Conservation (phyloP, 139 green algal species). For the Astrephomene gubernaculifera region DNA sequence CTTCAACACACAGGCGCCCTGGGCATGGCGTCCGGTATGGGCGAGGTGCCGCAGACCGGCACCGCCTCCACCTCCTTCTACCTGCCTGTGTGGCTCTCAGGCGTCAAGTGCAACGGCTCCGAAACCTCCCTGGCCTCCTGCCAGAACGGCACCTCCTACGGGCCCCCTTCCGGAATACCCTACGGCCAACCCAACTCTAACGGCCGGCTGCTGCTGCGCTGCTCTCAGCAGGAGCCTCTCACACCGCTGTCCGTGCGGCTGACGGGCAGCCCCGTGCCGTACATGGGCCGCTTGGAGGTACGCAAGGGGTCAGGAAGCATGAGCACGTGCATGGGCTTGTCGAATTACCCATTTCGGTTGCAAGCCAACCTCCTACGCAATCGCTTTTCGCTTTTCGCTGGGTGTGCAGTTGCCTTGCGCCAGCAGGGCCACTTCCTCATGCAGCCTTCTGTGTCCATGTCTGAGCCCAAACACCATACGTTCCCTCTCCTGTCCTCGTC, state of each 20-base stretch:
- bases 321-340: background rate
- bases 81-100: background rate
- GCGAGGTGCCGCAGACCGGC: no score
- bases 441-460: background rate
- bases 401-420: no score
- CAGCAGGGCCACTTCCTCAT: background rate
- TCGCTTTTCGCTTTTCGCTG: background rate
- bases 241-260: background rate
- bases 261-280: background rate
- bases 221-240: background rate
- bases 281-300: slow-evolving; percentile 13
- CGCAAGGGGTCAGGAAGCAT: background rate
- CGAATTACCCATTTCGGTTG: background rate
- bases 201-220: background rate
- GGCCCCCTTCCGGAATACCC: no score
- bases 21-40: background rate
- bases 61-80: no score
- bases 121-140: background rate
- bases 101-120: background rate
- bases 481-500: background rate
- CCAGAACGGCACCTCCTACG: no score
- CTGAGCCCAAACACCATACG: background rate
- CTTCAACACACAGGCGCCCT: background rate
- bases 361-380: background rate
- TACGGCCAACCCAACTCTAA: background rate